Base-by-base conservation (phyloP, 169 alveolate genomes). In the Plasmodium vivax region DNA sequence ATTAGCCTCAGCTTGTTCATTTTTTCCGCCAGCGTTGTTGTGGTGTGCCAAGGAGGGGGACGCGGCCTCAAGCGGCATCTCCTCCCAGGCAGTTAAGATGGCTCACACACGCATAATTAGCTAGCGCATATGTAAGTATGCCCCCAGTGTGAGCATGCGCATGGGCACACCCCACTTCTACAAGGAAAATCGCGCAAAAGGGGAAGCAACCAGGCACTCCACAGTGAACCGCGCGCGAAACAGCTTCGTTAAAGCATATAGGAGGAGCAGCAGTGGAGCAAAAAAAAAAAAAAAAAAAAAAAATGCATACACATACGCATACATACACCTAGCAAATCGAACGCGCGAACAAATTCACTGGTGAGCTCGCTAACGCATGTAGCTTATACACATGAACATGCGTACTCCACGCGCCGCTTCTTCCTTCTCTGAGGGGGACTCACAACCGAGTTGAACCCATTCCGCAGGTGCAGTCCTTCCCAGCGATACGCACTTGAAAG, bases 1-100 rank as follows among this genome's bases (percentile, higher is more conserved):
- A 74, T 36, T 23, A 34, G 80, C 47, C 58, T 85, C n/a, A 75
- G 62, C 19, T 54, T 19, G 80, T 75, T 51, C 93, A 85, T 85
- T 41, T 84, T 84, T 68, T 16, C 34, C 36, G 23, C 36, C 38
- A 51, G 23, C 19, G 30, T 1, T 41, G 51, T 14, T 38, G 41
- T 41, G 19, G 16, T 36, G 41, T 36, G 41, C 41, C 41, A 36
- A 27, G 7, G 14, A 16, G 41, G 51, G 7, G 58, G 16, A 8
- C 62, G 5, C 16, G 27, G 2, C 23, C 62, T 14, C 16, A 14
- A 51, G 23, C 9, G 12, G 62, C 62, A 1, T 51, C 9, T 51
- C 62, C 62, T 12, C 9, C 62, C 16, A 51, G 27, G 62, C 62
- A 16, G 62, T 51, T 51, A 51, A 9, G 62, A 51, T 51, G 23